phyloP scores from a whole-genome alignment of 2,329 filamentous ascomycete genomes.

The Zymoseptoria pseudotritici region DNA sequence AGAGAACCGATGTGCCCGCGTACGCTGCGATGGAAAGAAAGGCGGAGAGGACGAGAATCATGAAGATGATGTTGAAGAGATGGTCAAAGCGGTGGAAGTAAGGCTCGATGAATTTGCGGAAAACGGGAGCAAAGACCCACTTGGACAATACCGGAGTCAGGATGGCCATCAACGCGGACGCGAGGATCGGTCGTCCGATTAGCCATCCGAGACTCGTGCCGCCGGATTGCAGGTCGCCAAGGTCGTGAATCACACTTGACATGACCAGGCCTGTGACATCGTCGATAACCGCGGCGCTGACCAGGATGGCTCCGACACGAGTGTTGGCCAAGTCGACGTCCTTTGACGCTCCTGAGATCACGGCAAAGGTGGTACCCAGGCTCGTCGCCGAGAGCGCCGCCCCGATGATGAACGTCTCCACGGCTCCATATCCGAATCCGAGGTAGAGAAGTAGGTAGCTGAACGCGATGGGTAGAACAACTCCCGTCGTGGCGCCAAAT shows the following conservation, averaged over 20 bases:
- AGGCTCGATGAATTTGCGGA: constrained; percentile 13
- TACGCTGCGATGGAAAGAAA: constrained; percentile 27
- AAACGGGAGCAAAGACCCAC: constrained; percentile 32
- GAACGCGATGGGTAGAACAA: constrained; percentile 41
- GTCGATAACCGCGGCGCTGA: constrained; percentile 42
- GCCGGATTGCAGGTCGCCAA: constrained; percentile 16
- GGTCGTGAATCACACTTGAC: constrained; percentile 28
- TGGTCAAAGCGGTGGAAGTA: constrained; percentile 21
- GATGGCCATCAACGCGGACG: constrained; percentile 18
- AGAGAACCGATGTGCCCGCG: constrained; percentile 26
- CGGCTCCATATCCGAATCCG: constrained; percentile 35
- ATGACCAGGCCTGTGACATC: constrained; percentile 42
- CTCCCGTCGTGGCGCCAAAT: constrained; percentile 38
- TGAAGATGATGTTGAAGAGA: constrained; percentile 22
- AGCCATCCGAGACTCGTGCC: constrained; percentile 18
- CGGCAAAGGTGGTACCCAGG: constrained; percentile 31
- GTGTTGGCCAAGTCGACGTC: constrained; percentile 38
- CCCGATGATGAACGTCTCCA: constrained; percentile 26
- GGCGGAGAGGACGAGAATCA: constrained; percentile 24
- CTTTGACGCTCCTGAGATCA: constrained; percentile 28
- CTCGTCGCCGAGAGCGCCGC: constrained; percentile 24
- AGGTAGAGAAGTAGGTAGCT: constrained; percentile 39
- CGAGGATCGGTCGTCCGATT: constrained; percentile 25
- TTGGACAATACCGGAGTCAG: constrained; percentile 24
- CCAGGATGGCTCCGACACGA: constrained; percentile 38